phyloP scores from a whole-genome alignment of 2,329 filamentous ascomycete species.

The Pseudogymnoascus sp. region DNA sequence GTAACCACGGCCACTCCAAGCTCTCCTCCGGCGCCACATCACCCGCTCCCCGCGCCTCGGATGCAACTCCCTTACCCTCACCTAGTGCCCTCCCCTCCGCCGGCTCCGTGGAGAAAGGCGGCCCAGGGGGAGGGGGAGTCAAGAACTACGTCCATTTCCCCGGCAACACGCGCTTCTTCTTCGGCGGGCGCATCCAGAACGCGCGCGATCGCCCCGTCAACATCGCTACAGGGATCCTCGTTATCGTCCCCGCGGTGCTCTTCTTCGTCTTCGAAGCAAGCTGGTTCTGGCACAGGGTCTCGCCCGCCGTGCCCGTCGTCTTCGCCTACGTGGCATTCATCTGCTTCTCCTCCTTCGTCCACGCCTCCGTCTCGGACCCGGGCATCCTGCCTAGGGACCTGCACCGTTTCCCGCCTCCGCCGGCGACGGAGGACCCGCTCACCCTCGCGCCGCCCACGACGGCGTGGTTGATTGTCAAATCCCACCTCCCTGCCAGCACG shows the following conservation, averaged over 20 bases:
- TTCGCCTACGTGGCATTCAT: slow-evolving; percentile 91
- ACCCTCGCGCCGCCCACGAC: slow-evolving; percentile 76
- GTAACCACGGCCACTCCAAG: slow-evolving; percentile 65
- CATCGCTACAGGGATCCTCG: slow-evolving; percentile 70
- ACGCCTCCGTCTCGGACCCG: slow-evolving; percentile 86
- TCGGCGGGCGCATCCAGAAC: slow-evolving; percentile 81
- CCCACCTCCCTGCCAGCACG: slow-evolving; percentile 60
- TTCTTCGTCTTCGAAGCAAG: slow-evolving; percentile 77
- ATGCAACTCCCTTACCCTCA: slow-evolving; percentile 13
- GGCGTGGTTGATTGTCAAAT: slow-evolving; percentile 88
- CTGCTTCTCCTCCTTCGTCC: slow-evolving; percentile 85
- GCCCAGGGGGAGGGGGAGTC: slow-evolving; percentile 37
- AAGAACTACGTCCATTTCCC: slow-evolving; percentile 88
- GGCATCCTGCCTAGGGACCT: slow-evolving; percentile 89
- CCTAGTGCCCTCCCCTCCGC: not conserved
- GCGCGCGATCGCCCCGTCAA: slow-evolving; percentile 82
- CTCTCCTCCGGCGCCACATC: slow-evolving; percentile 74
- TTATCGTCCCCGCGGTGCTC: slow-evolving; percentile 68
- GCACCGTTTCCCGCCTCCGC: slow-evolving; percentile 72
- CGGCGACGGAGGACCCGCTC: slow-evolving; percentile 71
- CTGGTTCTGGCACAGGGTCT: slow-evolving; percentile 79
- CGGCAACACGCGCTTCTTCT: slow-evolving; percentile 85
- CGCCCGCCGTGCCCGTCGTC: slow-evolving; percentile 77
- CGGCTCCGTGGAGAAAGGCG: slow-evolving; percentile 23
- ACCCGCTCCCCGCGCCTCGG: slow-evolving; percentile 51